A percentile compares a stretch with the other conserved stretches of the same genome.
These are phyloP conservation scores for Lentinula raphanica DNA, from an alignment of 768 basidiomycete species.

Conservation along the genomic window DNA sequence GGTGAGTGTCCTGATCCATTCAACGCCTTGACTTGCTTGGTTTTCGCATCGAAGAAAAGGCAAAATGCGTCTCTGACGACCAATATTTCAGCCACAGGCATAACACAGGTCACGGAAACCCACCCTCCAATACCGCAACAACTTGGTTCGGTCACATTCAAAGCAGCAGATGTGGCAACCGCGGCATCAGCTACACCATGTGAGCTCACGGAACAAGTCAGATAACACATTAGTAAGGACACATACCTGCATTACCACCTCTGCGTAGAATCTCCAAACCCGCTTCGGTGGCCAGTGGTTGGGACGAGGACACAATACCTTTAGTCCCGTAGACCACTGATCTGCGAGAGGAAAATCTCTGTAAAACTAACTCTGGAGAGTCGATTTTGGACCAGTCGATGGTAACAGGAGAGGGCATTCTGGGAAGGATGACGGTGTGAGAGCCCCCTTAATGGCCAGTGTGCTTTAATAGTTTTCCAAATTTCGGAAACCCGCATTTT, in stretches of 20 bases:
- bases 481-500: background rate
- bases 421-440: background rate
- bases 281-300: conserved; percentile 87
- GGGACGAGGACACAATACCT: conserved; percentile 83
- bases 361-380: conserved; percentile 57
- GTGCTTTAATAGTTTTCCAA: background rate
- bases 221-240: background rate
- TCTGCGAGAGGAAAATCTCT: conserved; percentile 76
- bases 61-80: conserved; percentile 78
- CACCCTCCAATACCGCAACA: conserved; percentile 92
- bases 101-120: conserved; percentile 16
- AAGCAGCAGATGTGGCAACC: conserved; percentile 85
- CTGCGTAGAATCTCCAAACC: conserved; percentile 87
- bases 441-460: too few relatives aligned
- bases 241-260: conserved; percentile 91
- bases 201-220: background rate
- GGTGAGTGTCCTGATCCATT: conserved; percentile 94
- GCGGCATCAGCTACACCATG: conserved; percentile 74
- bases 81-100: background rate
- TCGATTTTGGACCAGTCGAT: conserved; percentile 60
- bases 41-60: conserved; percentile 82
- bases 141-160: conserved; percentile 88
- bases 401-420: conserved; percentile 30
- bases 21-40: conserved; percentile 77
- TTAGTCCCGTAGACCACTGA: conserved; percentile 86